Evolutionary conservation across 225 moss, liverwort and hornwort genomes (phyloP), one percentile per base, ranked within the genome.

Genomic region (Rhytidiadelphus loreus): DNA sequence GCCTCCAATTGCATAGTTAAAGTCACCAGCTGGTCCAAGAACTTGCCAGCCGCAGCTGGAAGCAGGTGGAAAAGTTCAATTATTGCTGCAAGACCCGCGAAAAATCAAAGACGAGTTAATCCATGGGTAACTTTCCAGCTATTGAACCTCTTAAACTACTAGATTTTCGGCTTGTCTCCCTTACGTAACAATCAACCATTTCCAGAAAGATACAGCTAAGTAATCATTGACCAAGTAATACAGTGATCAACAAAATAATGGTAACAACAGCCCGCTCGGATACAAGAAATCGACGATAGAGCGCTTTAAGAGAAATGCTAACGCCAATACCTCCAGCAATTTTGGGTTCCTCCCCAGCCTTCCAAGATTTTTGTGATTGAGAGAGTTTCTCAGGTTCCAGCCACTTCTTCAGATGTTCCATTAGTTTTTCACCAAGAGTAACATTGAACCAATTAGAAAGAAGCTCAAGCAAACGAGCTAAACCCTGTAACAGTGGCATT

Each of bases 391-490:
- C 99, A 61, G 99, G 99, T 85, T 99, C 99, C 72, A 99, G 95
- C 99, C 99, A 99, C 87, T 99, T 99, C 88, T 97, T 96, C 58
- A 99, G 90, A 86, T 99, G 99, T 88, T 99, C 99, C 99, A 99
- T 99, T 68, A 99, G 93, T 89, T 97, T 99, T 91, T 99, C 99
- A 80, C 99, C 99, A 68, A 99, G 94, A 74, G 96, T 96, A n/a
- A 99, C 99, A 87, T 99, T 99, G 73, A 99, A 99, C 99, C 99
- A 99, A 91, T 97, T 99, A 46, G 99, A 97, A 35, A 99, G 94
- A 88, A 99, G 96, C 84, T 99, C 99, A 78, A 99, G 94, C 81
- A 99, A 93, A 89, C 99, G 96, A 71, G 97, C 99, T 86, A 99
- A 93, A 85, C 99, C 99, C 84, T 96, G 97, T 91, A 99, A 90